Evolutionary conservation across 139 green algal species (phyloP).

Genomic region (Picochlorum sp.): DNA sequence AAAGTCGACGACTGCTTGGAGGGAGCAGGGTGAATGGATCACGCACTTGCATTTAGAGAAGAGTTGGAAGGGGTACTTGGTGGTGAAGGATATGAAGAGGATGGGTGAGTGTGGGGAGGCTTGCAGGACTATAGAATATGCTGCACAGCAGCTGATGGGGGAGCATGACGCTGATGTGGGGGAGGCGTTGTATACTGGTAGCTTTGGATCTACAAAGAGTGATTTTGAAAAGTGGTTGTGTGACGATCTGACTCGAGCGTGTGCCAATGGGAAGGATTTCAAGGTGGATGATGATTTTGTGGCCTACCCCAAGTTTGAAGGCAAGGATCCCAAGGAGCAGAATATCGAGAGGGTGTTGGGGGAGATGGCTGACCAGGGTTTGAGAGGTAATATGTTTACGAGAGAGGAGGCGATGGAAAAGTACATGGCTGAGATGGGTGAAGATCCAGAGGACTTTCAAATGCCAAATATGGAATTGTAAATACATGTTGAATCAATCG

Average conservation of each 20-base stretch:
- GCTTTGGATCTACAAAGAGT: constrained; percentile 7
- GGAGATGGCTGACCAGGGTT: constrained; percentile 42
- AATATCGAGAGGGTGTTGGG: constrained; percentile 54
- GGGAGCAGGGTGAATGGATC: constrained; percentile 69
- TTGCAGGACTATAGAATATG: constrained; percentile 68
- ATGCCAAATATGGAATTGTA: neutral
- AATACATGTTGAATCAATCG: too few species aligned
- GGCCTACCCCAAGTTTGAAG: constrained; percentile 36
- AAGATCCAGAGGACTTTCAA: constrained; percentile 11
- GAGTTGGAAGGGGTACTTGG: constrained; percentile 15
- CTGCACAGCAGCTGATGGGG: constrained; percentile 54
- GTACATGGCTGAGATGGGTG: constrained; percentile 16
- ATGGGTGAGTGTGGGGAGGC: constrained; percentile 46
- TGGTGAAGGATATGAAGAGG: constrained; percentile 23
- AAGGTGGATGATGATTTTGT: neutral
- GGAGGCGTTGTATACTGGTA: constrained; percentile 36
- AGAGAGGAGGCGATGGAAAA: constrained; percentile 45
- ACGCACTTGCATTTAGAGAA: constrained; percentile 63
- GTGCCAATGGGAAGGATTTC: constrained; percentile 34
- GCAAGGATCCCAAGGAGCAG: constrained; percentile 25
- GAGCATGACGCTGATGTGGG: constrained; percentile 60
- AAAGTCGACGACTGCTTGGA: constrained; percentile 50
- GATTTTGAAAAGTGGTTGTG: constrained; percentile 63
- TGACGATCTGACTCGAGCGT: constrained; percentile 46
- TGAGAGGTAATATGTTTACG: constrained; percentile 56